Evolutionary conservation across 495 filamentous ascomycete species (phyloP), one percentile per base, ranked within the genome.

Genomic region (Pseudotulostoma volvatum): DNA sequence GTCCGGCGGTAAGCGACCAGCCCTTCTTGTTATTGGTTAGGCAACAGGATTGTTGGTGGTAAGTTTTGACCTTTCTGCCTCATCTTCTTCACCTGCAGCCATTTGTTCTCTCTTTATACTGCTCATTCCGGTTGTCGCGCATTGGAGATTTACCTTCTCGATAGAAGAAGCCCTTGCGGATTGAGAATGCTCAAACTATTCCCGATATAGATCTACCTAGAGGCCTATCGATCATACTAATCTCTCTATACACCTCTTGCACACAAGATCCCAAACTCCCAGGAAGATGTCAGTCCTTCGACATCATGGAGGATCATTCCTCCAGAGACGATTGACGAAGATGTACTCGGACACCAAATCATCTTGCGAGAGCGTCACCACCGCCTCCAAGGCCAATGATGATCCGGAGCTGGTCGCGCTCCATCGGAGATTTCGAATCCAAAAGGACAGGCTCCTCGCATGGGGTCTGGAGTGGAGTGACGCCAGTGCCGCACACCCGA

Each of bases 391-490:
- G 46, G 66, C 62, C 38, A 67, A 59, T 33, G 64, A 68, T 13
- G 62, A 66, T 23, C 68, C 70, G 1, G 68, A 77, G 40, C 57
- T 76, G 3, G 58, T 67, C 14, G 58, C 62, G 15, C 54, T 78
- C 17, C 67, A 77, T 40, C 63, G 64, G 20, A 71, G 68, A 42
- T 71, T 74, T 44, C 63, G 69, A 37, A 74, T 64, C 21, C 67
- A 72, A 40, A 61, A 68, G 32, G 68, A 72, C 44, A 53, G 87
- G 20, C 63, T 93, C 44, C 73, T 88, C 34, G 77, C 78, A 30
- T 95, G 87, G 87, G 87, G 84, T 2, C 60, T 93, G 40, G 81
- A 88, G 52, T 95, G 87, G 87, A 87, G 74, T 37, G 84, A 90
- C 47, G 69, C 67, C 31, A 74, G 65, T 44, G 67, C 63, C 28